These are phyloP conservation scores for Pulveroboletus ravenelii DNA, from an alignment of 768 basidiomycete genomes.

Conservation along the genomic window DNA sequence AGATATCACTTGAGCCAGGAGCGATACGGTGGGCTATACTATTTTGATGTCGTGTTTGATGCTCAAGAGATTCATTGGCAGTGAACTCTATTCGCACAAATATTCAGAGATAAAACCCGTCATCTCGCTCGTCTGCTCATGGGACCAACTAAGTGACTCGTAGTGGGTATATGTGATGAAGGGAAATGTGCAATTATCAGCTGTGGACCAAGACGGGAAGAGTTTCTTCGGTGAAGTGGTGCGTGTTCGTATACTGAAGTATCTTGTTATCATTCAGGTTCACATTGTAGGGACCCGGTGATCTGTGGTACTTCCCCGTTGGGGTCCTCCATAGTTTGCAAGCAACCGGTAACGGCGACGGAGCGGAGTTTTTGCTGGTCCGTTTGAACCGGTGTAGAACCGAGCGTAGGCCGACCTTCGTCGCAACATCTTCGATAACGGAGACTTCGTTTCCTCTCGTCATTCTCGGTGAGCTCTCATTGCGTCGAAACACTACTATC, in stretches of 20 bases:
- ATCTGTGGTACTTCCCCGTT: slow-evolving; percentile 54
- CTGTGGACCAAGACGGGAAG: slow-evolving; percentile 43
- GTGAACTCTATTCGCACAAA: slow-evolving; percentile 42
- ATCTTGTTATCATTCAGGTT: slow-evolving; percentile 5
- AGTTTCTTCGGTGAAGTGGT: slow-evolving; percentile 47
- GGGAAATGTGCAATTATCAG: slow-evolving; percentile 39
- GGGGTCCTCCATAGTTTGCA: slow-evolving; percentile 52
- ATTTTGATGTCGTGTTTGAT: neutral
- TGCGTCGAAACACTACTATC: neutral
- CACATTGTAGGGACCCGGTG: slow-evolving; percentile 32
- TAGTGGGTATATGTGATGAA: slow-evolving; percentile 51
- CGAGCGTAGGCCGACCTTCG: neutral
- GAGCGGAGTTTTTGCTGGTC: slow-evolving; percentile 48
- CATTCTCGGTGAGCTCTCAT: slow-evolving; percentile 29
- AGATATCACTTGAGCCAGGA: slow-evolving; percentile 32
- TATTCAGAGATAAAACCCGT: slow-evolving; percentile 20
- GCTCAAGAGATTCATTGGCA: slow-evolving; percentile 3
- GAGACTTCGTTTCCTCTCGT: slow-evolving; percentile 47
- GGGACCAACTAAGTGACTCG: neutral
- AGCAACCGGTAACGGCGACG: slow-evolving; percentile 39
- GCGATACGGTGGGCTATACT: slow-evolving; percentile 29
- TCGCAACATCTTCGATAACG: slow-evolving; percentile 28
- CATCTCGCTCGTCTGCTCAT: neutral
- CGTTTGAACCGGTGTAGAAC: neutral
- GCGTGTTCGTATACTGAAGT: slow-evolving; percentile 7